Conservation (phyloP, 1,139 yeast species). For the Kodamaea sp. region DNA sequence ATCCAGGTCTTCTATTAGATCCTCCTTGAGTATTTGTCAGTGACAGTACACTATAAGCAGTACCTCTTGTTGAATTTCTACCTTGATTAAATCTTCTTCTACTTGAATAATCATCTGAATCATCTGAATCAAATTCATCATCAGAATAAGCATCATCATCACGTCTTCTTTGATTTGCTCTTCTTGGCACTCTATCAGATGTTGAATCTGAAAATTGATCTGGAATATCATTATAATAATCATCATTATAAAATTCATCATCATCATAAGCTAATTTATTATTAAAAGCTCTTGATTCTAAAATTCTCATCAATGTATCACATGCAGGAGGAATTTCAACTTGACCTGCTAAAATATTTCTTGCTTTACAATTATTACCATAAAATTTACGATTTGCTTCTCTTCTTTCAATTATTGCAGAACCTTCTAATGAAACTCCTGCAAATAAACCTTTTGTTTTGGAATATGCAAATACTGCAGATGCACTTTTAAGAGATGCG, state of each 20-base stretch:
- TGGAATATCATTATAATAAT: slow-evolving; percentile 71
- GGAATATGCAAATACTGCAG: slow-evolving; percentile 91
- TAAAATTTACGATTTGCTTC: slow-evolving; percentile 95
- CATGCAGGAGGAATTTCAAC: slow-evolving; percentile 94
- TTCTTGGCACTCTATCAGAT: slow-evolving; percentile 30
- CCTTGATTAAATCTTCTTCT: slow-evolving; percentile 16
- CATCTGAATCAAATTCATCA: slow-evolving; percentile 25
- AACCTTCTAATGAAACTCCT: slow-evolving; percentile 95
- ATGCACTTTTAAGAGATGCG: slow-evolving; percentile 81
- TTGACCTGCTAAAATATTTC: slow-evolving; percentile 75
- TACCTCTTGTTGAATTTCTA: slow-evolving; percentile 3
- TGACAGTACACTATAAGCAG: slow-evolving; percentile 3
- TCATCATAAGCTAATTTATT: slow-evolving; percentile 49
- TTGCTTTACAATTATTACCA: slow-evolving; percentile 83
- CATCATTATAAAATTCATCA: slow-evolving; percentile 54
- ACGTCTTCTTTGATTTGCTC: slow-evolving; percentile 17
- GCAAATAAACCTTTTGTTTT: slow-evolving; percentile 97
- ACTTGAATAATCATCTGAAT: slow-evolving; percentile 19
- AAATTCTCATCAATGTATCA: slow-evolving; percentile 80
- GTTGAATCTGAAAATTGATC: slow-evolving; percentile 53
- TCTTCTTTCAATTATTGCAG: slow-evolving; percentile 90
- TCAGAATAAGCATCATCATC: slow-evolving; percentile 38
- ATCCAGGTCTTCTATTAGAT: slow-evolving; percentile 38
- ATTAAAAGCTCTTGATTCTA: slow-evolving; percentile 82
- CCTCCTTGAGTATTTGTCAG: slow-evolving; percentile 4